phyloP scores from a whole-genome alignment of 2,329 filamentous ascomycete species.

The Ophiostoma quercus region DNA sequence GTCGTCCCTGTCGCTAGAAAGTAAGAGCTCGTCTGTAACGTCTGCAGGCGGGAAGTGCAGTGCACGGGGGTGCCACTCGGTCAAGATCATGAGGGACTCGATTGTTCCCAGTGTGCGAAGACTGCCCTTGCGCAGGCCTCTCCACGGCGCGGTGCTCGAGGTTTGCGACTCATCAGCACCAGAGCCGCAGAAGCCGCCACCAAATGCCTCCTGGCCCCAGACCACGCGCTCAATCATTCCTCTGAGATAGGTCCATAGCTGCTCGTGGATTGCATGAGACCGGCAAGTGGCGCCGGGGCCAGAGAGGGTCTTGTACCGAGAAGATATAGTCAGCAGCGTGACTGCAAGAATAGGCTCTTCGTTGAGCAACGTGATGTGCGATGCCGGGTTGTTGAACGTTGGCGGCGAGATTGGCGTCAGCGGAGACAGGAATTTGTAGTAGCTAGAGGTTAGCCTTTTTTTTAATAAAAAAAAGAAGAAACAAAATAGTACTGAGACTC shows the following conservation, averaged over 20 bases:
- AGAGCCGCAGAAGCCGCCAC: constrained; percentile 75
- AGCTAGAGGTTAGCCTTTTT: constrained; percentile 45
- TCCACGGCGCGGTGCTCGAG: constrained; percentile 64
- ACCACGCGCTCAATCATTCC: constrained; percentile 93
- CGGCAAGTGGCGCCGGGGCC: constrained; percentile 77
- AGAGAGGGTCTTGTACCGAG: constrained; percentile 73
- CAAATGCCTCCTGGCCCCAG: constrained; percentile 95
- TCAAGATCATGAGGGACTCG: constrained; percentile 87
- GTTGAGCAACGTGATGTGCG: constrained; percentile 72
- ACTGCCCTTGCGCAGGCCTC: constrained; percentile 68
- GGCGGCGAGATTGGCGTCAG: constrained; percentile 91
- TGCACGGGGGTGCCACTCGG: constrained; percentile 93
- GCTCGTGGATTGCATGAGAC: constrained; percentile 87
- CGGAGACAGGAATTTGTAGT: constrained; percentile 85
- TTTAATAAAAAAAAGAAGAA: background rate
- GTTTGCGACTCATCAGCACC: constrained; percentile 57
- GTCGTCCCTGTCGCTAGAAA: constrained; percentile 51
- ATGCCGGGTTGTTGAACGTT: constrained; percentile 76
- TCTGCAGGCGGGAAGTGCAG: constrained; percentile 88
- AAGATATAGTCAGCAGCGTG: constrained; percentile 84
- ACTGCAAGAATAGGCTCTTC: constrained; percentile 92
- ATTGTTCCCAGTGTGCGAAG: constrained; percentile 87
- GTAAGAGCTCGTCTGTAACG: constrained; percentile 62
- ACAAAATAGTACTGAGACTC: constrained; percentile 28
- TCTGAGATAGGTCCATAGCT: constrained; percentile 88